Conservation (phyloP, 2,329 filamentous ascomycete species). For the Furcasterigmium sp. region DNA sequence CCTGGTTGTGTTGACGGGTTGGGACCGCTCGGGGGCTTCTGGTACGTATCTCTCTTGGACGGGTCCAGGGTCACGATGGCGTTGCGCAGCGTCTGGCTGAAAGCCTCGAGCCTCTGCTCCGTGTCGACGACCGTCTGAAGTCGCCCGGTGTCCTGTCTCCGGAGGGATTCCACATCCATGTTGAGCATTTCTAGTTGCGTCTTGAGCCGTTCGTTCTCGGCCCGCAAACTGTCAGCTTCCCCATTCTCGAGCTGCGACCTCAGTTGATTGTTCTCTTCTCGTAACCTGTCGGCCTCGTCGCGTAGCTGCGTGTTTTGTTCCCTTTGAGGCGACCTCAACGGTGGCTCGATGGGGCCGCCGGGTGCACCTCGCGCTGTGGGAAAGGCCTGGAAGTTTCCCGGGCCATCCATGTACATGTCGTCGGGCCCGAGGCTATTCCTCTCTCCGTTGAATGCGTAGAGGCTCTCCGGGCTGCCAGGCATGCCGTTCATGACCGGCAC, state of each 20-base stretch:
- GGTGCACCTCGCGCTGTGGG: constrained; percentile 27
- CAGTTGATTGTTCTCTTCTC: constrained; percentile 39
- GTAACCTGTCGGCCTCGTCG: constrained; percentile 39
- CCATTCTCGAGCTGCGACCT: constrained; percentile 24
- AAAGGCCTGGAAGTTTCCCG: constrained; percentile 56
- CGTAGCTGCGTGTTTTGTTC: constrained; percentile 47
- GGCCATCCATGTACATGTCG: constrained; percentile 68
- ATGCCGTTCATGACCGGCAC: constrained; percentile 43
- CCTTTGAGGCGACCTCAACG: constrained; percentile 51
- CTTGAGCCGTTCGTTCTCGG: constrained; percentile 36
- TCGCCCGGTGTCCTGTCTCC: constrained; percentile 28
- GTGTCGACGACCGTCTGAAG: constrained; percentile 53
- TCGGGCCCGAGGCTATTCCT: constrained; percentile 54
- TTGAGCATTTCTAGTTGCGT: constrained; percentile 25
- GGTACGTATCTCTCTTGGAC: constrained; percentile 40
- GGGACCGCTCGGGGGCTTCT: constrained; percentile 32
- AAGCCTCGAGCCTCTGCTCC: constrained; percentile 59
- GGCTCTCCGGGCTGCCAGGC: constrained; percentile 71
- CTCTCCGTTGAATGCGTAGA: constrained; percentile 62
- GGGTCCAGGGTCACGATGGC: constrained; percentile 62
- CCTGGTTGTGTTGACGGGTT: constrained; percentile 32
- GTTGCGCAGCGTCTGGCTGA: constrained; percentile 63
- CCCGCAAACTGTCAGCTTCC: constrained; percentile 40
- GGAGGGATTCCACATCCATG: constrained; percentile 29
- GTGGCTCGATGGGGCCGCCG: constrained; percentile 44